These are phyloP conservation scores for Inga laurina DNA, from an alignment of 306 rosid species.

Conservation along the genomic window DNA sequence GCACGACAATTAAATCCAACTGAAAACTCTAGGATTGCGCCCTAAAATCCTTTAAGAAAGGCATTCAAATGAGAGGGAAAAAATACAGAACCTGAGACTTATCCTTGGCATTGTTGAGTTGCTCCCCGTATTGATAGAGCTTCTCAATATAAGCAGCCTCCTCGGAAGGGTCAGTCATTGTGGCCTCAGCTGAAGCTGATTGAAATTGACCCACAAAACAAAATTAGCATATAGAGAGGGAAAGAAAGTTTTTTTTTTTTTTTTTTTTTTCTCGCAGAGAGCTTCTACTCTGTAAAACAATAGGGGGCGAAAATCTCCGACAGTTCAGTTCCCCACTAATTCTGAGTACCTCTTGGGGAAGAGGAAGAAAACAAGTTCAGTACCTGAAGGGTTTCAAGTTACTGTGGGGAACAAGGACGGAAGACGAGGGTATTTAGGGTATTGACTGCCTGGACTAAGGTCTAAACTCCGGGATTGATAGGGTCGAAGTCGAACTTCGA, in stretches of 20 bases:
- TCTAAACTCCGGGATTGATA: neutral
- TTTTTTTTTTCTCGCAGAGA: neutral
- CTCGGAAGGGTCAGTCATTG: conserved; percentile 73
- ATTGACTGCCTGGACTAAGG: neutral
- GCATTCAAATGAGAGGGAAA: neutral
- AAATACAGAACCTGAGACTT: conserved; percentile 69
- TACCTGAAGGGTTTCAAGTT: conserved; percentile 2
- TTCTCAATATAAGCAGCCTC: conserved; percentile 81
- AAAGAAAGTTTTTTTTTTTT: neutral
- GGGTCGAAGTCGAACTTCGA: neutral
- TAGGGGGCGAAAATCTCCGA: neutral
- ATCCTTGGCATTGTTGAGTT: conserved; percentile 83
- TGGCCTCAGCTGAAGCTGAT: conserved; percentile 35
- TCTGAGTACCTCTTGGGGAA: neutral
- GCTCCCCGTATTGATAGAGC: conserved; percentile 93
- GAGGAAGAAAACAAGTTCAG: neutral
- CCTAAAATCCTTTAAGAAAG: conserved; percentile 35
- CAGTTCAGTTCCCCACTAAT: neutral
- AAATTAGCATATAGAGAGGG: conserved; percentile 36
- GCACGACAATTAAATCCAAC: conserved; percentile 14
- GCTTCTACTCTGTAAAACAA: neutral
- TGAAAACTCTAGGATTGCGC: neutral
- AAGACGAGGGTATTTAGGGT: conserved; percentile 4
- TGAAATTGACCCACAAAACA: conserved; percentile 36
- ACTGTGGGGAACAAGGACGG: neutral